Base-by-base conservation (phyloP, 2,329 filamentous ascomycete genomes). In the Eutypella sp. region DNA sequence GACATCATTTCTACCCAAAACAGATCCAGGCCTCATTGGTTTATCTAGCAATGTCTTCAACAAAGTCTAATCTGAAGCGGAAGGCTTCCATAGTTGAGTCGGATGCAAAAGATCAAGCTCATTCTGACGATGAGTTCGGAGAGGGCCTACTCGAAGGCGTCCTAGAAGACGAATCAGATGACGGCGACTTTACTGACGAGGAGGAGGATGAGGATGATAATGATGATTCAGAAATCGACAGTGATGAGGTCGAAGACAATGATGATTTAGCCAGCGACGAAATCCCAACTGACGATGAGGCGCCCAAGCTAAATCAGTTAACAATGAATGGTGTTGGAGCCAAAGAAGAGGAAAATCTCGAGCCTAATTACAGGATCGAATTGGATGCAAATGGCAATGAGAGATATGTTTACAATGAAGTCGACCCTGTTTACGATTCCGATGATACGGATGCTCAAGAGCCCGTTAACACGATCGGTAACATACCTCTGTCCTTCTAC, bases 401-500 rank as follows among this genome's bases (percentile, higher is more conserved):
- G 53, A 83, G 93, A 65, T 99, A 95, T 63, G 78, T 96, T 38
- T 99, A 97, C 69, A 81, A 87, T 52, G 93, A 97, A 63, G 90
- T 99, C 52, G 86, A 97, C 55, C 89, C 92, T 3, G 85, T 90
- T 44, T 96, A 99, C 69, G 93, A 97, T 62, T 96, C 91, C 2
- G 95, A 99, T 68, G 92, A 96, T 62, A 87, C 87, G 3, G 92
- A 96, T 64, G 85, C 84, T 3, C 82, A 86, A 50, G 85, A 81
- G 46, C 81, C 84, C 23, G 76, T 75, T 42, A 99, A 99, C 70
- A 97, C 93, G 0, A 96, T 99, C 59, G 95, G 93, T 56, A 78
- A 97, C 63, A 99, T 99, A 49, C 89, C 91, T 5, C 73, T 97
- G 41, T 86, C 87, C 3, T 97, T 96, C 70, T 99, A 99, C 73